These are phyloP conservation scores for Gastrolobium bilobum DNA, from an alignment of 306 rosid genomes.

Conservation along the genomic window DNA sequence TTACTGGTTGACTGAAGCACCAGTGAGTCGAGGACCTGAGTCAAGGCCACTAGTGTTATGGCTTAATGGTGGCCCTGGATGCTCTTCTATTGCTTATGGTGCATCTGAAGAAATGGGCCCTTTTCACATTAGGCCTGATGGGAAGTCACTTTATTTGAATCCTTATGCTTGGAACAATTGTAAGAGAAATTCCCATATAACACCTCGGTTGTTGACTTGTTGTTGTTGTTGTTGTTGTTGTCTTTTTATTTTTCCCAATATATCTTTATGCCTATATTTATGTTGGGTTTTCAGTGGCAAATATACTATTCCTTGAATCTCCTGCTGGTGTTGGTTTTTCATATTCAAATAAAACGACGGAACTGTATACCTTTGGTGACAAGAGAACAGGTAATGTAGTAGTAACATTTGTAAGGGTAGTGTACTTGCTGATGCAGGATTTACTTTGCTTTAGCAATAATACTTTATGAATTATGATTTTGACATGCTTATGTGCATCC, in stretches of 20 bases:
- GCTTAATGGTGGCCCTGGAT: conserved; percentile 99
- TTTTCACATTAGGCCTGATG: conserved; percentile 81
- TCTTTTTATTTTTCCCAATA: background rate
- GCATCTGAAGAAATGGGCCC: conserved; percentile 97
- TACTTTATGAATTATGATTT: background rate
- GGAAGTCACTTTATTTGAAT: conserved; percentile 84
- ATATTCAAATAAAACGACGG: conserved; percentile 77
- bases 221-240: background rate
- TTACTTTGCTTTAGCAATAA: conserved; percentile 34
- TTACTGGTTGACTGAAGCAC: conserved; percentile 92
- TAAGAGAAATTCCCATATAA: conserved; percentile 49
- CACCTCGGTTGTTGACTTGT: background rate
- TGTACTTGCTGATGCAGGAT: conserved; percentile 24
- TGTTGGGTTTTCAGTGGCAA: conserved; percentile 78
- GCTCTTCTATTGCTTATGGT: conserved; percentile 97
- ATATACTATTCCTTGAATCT: conserved; percentile 89
- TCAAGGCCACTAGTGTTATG: conserved; percentile 93
- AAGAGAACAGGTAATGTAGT: conserved; percentile 77
- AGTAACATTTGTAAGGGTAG: background rate
- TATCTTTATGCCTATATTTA: conserved; percentile 4
- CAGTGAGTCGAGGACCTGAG: conserved; percentile 60
- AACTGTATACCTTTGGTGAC: conserved; percentile 87
- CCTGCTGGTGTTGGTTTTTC: conserved; percentile 99
- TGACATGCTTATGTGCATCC: conserved; percentile 38
- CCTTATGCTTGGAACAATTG: conserved; percentile 94